Evolutionary conservation across 2,329 filamentous ascomycete genomes (phyloP).

Genomic region (Nigrospora osmanthi): DNA sequence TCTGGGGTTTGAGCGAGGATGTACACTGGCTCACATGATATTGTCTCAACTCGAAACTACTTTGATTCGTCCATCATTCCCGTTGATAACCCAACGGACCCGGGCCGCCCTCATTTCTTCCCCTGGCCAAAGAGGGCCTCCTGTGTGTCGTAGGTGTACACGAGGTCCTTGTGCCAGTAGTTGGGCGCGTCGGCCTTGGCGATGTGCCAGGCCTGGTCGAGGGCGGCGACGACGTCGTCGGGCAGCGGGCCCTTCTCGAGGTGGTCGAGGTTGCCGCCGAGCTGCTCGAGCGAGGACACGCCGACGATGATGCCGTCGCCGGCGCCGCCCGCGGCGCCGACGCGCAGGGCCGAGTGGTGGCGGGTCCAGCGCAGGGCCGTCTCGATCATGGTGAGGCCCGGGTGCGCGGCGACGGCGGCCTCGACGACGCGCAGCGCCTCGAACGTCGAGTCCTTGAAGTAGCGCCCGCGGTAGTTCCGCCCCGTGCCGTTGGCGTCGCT

Average conservation of each 20-base stretch:
- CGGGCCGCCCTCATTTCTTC: conserved; percentile 21
- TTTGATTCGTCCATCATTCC: too few relatives aligned
- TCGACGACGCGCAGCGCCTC: conserved; percentile 62
- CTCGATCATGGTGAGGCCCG: conserved; percentile 60
- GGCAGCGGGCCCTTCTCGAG: conserved; percentile 67
- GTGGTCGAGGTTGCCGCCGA: conserved; percentile 48
- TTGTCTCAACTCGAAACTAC: too few relatives aligned
- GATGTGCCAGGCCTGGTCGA: conserved; percentile 74
- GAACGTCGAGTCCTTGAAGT: conserved; percentile 61
- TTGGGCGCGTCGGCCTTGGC: conserved; percentile 48
- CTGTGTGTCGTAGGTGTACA: conserved; percentile 59
- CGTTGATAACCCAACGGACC: too few relatives aligned
- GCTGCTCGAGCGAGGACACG: conserved; percentile 47
- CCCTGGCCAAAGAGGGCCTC: conserved; percentile 47
- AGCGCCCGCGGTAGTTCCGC: conserved; percentile 54
- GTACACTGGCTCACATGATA: too few relatives aligned
- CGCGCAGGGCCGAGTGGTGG: conserved; percentile 55
- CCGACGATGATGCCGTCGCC: conserved; percentile 56
- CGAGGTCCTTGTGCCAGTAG: conserved; percentile 53
- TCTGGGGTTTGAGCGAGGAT: too few relatives aligned
- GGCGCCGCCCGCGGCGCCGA: conserved; percentile 21
- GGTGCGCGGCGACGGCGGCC: conserved; percentile 56
- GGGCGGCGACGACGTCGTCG: conserved; percentile 62
- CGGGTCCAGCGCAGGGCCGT: conserved; percentile 65
- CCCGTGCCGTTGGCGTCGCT: conserved; percentile 45